Evolutionary conservation across 345 rosid genomes (phyloP).

Genomic region (Heritiera fomes): DNA sequence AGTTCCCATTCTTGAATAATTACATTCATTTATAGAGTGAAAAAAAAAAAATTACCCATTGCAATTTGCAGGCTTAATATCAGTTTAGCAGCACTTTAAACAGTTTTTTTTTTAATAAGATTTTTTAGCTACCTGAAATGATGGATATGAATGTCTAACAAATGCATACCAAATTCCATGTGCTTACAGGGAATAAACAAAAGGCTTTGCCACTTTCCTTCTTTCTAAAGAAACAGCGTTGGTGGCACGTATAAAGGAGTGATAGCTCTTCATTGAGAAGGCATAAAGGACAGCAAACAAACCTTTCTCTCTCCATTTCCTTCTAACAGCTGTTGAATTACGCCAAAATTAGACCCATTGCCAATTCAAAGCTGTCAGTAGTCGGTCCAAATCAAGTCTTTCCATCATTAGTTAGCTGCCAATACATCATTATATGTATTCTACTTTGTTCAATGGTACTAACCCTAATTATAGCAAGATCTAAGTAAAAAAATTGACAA

Average conservation of each 20-base stretch:
- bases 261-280: not conserved
- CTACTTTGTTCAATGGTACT: not conserved
- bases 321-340: not conserved
- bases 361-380: not conserved
- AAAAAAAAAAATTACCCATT: not conserved
- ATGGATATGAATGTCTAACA: not conserved
- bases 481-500: not conserved
- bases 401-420: not conserved
- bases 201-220: not conserved
- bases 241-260: not conserved
- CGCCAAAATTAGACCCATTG: not conserved
- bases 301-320: not conserved
- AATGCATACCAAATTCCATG: constrained; percentile 4
- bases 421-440: not conserved
- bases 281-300: too few species aligned
- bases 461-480: not conserved
- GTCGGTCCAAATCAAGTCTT: constrained; percentile 3
- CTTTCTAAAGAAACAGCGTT: not conserved
- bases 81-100: not conserved
- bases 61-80: constrained; percentile 7
- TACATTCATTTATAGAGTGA: constrained; percentile 26
- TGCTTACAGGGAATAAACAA: not conserved
- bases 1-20: constrained; percentile 15
- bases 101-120: not conserved
- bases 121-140: not conserved